Base-by-base conservation (phyloP, 768 basidiomycete genomes). In the Mycena olivaceomarginata region DNA sequence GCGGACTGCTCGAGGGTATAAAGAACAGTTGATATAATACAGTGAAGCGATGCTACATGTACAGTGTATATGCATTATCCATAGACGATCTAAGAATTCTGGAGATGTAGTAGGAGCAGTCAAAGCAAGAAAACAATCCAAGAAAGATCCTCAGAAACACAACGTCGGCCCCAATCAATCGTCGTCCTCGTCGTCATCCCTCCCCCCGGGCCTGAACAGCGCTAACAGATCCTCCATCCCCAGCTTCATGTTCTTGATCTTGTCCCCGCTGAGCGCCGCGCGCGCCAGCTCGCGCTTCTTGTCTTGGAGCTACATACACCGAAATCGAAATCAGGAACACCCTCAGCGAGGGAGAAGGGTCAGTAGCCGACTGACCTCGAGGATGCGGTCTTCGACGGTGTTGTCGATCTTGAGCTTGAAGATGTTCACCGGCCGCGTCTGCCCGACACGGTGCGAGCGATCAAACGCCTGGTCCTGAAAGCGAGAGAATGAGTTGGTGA, bases 391-490 rank as follows among this genome's bases (percentile, higher is more conserved):
- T 82, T 98, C 97, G 10, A 98, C 95, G 2, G 96, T 97, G 39
- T 92, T 89, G 56, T 94, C 93, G 71, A 99, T 94, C 80, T 94
- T 96, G 41, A 99, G 91, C 85, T 97, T 97, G 88, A 93, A 96
- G 77, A 97, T 98, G 81, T 94, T 92, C 53, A 98, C 98, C 76
- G 94, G 91, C 39, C 94, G 92, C 64, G 89, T 94, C 86, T 99
- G 98, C 10, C 98, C 97, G 73, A 96, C 93, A 70, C 96, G 94
- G 88, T 98, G 97, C 8, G 95, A 93, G 67, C 97, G 93, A 83
- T 97, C 97, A 81, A 97, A 98, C 0, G 97, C 97, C 86, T 99
- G 98, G 77, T 98, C 97, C 91, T 95, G 82, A 63, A 13, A 2
- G 16, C 46, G 39, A 25, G 45, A 53, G 18, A 31, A 31, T 31